These are phyloP conservation scores for Eucalyptus erythrocorys DNA, from an alignment of 345 rosid genomes.

Conservation along the genomic window DNA sequence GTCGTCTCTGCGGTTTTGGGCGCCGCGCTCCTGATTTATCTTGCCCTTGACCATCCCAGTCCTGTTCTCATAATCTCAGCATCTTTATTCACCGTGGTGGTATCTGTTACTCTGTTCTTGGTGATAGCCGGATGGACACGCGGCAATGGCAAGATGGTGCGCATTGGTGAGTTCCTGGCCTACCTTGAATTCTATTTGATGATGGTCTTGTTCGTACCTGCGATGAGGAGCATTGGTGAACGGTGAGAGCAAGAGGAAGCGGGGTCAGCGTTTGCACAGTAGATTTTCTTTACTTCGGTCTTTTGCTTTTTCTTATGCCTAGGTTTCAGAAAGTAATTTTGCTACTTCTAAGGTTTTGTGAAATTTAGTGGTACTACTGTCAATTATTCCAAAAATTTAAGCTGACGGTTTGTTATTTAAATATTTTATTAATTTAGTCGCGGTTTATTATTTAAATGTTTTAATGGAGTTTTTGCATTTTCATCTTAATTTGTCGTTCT, in stretches of 20 bases:
- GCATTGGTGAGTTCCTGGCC: background rate
- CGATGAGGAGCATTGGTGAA: accelerated
- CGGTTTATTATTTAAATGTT: background rate
- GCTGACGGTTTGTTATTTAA: accelerated
- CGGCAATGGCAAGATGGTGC: background rate
- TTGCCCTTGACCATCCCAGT: background rate
- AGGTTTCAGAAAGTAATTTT: background rate
- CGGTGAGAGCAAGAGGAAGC: background rate
- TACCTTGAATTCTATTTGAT: accelerated
- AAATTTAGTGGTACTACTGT: accelerated
- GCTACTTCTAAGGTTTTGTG: background rate
- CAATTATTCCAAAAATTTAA: no score
- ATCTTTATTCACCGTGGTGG: background rate
- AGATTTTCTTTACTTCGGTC: background rate
- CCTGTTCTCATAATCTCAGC: background rate
- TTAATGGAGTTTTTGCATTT: background rate
- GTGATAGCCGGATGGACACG: background rate
- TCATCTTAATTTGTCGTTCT: background rate
- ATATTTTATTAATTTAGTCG: background rate
- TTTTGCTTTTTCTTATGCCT: background rate
- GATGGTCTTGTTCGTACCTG: background rate
- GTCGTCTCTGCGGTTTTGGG: background rate
- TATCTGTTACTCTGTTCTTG: background rate
- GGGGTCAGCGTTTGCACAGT: background rate
- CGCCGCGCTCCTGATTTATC: accelerated